A percentile compares a stretch with the other conserved stretches of the same genome.
phyloP scores from a whole-genome alignment of 176 grass and related monocot species.

The Aegilops longissima region DNA sequence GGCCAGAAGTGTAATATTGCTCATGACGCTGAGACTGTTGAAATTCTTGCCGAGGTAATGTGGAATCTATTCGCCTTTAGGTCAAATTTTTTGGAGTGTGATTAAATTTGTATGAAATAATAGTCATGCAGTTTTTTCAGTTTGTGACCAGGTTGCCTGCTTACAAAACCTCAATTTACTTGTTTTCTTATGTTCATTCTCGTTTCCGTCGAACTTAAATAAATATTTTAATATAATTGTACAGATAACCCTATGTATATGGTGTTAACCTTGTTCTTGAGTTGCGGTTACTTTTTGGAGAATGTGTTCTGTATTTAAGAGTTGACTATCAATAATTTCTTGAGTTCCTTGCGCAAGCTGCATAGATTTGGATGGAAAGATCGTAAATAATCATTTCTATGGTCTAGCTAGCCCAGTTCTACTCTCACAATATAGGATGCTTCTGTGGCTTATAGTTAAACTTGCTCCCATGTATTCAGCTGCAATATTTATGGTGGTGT shows the following conservation, averaged over 20 bases:
- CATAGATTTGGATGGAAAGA: neutral
- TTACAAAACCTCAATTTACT: slow-evolving; percentile 27
- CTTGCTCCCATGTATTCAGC: neutral
- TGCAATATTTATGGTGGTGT: neutral
- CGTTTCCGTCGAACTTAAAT: neutral
- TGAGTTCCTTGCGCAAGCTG: neutral
- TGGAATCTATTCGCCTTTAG: slow-evolving; percentile 27
- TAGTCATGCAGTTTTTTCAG: neutral
- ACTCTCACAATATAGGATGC: neutral
- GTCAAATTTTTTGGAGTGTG: slow-evolving; percentile 6
- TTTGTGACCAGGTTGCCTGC: neutral
- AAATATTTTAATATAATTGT: neutral
- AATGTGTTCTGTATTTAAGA: neutral
- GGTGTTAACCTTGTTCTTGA: neutral
- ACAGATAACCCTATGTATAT: neutral
- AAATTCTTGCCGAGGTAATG: slow-evolving; percentile 78
- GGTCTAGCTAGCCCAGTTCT: neutral
- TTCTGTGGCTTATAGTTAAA: neutral
- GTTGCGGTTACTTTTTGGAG: neutral
- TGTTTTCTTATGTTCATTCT: neutral
- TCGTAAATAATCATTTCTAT: neutral
- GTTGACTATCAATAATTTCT: neutral
- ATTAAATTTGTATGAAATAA: slow-evolving; percentile 5
- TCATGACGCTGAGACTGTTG: slow-evolving; percentile 60
- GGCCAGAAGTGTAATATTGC: slow-evolving; percentile 59